Base-by-base conservation (phyloP, 768 basidiomycete species). In the Podaxis pistillaris region DNA sequence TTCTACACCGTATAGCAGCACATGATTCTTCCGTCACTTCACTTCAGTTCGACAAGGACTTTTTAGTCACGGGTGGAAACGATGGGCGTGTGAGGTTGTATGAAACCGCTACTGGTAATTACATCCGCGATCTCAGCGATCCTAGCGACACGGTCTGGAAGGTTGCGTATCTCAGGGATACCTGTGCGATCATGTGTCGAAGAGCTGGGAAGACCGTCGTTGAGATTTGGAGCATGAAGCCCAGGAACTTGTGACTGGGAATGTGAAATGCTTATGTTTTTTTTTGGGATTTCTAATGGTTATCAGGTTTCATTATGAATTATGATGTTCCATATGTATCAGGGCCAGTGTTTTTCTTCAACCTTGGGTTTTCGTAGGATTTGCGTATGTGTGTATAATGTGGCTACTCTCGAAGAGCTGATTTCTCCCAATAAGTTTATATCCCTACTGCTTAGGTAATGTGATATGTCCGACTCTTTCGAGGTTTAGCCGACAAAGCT, bases 1-100 rank as follows among this genome's bases (percentile, higher is more conserved):
- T 81, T 24, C 71, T 82, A 37, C 86, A 87, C 70, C 86, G 89
- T 6, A 83, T 96, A 60, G 86, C 91, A 17, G 95, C 96, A 2
- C 96, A 97, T 79, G 92, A 93, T 74, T 87, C 93, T 67, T 84
- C 87, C 66, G 82, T 98, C 24, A 96, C 95, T 0, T 86, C 89
- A 7, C 81, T 98, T 17, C 95, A 98, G 73, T 90, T 95, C 70
- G 91, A 94, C 73, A 81, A 83, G 9, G 81, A 86, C 49, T 93
- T 91, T 76, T 83, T 96, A 64, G 86, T 96, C 49, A 91, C 89
- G 0, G 86, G 89, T 19, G 93, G 93, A 41, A 93, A 91, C 68
- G 94, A 95, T 66, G 94, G 94, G 6, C 81, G 91, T 3, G 93
- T 91, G 64, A 75, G 87, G 67, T 70, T 95, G 70, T 95, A 82